Evolutionary conservation across 306 rosid species (phyloP), one percentile per base, ranked within the genome.

Genomic region (Malus asiatica): DNA sequence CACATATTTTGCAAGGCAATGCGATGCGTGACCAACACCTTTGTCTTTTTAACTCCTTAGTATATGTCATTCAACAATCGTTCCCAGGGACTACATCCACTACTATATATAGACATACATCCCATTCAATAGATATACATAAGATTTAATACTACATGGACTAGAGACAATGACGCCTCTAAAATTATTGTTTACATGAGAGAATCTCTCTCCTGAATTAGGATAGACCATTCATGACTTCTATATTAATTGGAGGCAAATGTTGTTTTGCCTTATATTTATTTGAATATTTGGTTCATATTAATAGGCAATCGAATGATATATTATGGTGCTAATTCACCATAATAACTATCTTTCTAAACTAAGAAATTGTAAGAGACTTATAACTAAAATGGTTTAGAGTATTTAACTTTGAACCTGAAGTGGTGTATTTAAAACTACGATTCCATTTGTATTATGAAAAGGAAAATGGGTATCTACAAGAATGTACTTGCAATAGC

Each of bases 61-160:
- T 46, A 62, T 46, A 19, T 61, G 77, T 45, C 77, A 62, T 44
- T 74, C 77, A 74, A 20, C 52, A n/a, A 62, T 20, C 10, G 42
- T 38, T 38, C 30, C 44, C 20, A 38, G 11, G 23, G n/a, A 74
- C 60, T 45, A 32, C 61, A 19, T 42, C 32, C 69, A 60, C 69
- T 30, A 60, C 69, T 18, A 25, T 18, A 25, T 9, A n/a, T 57
- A 33, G 38, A 57, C 6, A 57, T 3, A 57, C 30, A 48, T 19
- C 8, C 8, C 3, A 48, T 48, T 5, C 3, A 14, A 14, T 48
- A 48, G 15, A 14, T 46, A 46, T 4, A 48, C 53, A 46, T 6
- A 51, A 51, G 20, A 51, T 15, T 51, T 51, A 51, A 15, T 51
- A 16, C 55, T 16, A 51, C 8, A 15, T 15, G 55, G 1, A 51